Percentiles rank a stretch among this genome's conserved stretches.
Evolutionary conservation across 805 yeast genomes (phyloP).

Genomic region (Naumovozyma castellii): DNA sequence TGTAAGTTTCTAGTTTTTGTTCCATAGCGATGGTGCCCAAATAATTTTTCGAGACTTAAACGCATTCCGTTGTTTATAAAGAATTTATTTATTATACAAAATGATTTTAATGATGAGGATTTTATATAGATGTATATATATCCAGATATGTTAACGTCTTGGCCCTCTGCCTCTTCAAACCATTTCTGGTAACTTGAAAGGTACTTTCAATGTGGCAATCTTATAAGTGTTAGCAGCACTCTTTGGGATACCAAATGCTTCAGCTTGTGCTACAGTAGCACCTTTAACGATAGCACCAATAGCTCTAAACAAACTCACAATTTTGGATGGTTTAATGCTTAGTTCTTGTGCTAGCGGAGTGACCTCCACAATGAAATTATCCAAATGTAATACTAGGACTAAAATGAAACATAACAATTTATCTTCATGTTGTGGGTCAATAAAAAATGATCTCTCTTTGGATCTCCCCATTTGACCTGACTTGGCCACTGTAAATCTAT

Average conservation of each 20-base stretch:
- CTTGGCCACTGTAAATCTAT: slow-evolving; percentile 58
- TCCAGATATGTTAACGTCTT: slow-evolving; percentile 12
- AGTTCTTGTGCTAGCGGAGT: slow-evolving; percentile 80
- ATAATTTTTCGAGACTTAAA: not conserved
- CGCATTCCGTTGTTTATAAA: not conserved
- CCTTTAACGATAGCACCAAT: slow-evolving; percentile 74
- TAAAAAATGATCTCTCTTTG: slow-evolving; percentile 64
- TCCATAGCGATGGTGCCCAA: not conserved
- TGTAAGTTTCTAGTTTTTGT: not conserved
- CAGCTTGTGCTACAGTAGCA: slow-evolving; percentile 65
- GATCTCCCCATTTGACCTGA: slow-evolving; percentile 61
- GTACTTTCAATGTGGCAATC: slow-evolving; percentile 76
- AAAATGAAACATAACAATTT: slow-evolving; percentile 73
- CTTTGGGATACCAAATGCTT: slow-evolving; percentile 59
- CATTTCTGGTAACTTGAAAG: slow-evolving; percentile 81
- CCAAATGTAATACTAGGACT: slow-evolving; percentile 63
- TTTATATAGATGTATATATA: too few species aligned
- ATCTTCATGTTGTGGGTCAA: slow-evolving; percentile 86
- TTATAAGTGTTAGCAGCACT: slow-evolving; percentile 54
- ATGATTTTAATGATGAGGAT: too few species aligned
- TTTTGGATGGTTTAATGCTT: slow-evolving; percentile 65
- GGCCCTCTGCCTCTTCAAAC: slow-evolving; percentile 50
- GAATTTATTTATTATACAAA: not conserved
- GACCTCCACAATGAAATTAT: slow-evolving; percentile 63
- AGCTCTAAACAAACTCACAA: slow-evolving; percentile 61